These are phyloP conservation scores for Torulaspora globosa DNA, from an alignment of 1,139 yeast genomes.

Conservation along the genomic window DNA sequence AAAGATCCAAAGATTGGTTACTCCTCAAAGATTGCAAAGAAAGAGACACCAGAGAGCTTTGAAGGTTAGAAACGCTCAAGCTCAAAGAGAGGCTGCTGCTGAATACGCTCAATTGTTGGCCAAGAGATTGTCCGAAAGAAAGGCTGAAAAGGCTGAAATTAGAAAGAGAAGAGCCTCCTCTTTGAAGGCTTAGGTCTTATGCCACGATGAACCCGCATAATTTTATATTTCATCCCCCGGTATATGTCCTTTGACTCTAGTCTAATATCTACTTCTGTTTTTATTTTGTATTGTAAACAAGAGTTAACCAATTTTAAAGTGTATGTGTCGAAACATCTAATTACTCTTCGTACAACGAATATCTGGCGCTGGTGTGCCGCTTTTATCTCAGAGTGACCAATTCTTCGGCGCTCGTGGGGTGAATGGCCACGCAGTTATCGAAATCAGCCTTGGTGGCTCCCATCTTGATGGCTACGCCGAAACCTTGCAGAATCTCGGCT, in stretches of 20 bases:
- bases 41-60: slow-evolving; percentile 94
- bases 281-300: slow-evolving; percentile 20
- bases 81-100: slow-evolving; percentile 99
- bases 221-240: slow-evolving; percentile 19
- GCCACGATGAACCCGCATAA: slow-evolving; percentile 19
- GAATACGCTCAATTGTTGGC: slow-evolving; percentile 99
- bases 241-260: slow-evolving; percentile 18
- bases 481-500: slow-evolving; percentile 93
- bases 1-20: slow-evolving; percentile 98
- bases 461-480: slow-evolving; percentile 95
- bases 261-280: slow-evolving; percentile 19
- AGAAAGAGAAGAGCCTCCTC: slow-evolving; percentile 99
- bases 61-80: slow-evolving; percentile 96
- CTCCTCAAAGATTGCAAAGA: slow-evolving; percentile 99
- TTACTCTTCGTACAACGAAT: neutral
- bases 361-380: neutral
- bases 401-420: slow-evolving; percentile 98
- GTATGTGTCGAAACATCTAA: neutral
- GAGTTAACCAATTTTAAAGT: slow-evolving; percentile 14
- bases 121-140: slow-evolving; percentile 96
- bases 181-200: slow-evolving; percentile 64
- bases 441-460: slow-evolving; percentile 97
- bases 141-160: slow-evolving; percentile 96
- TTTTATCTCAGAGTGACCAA: slow-evolving; percentile 73
- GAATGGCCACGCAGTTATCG: slow-evolving; percentile 94